Evolutionary conservation across 768 basidiomycete species (phyloP).

Genomic region (Suillus clintonianus): DNA sequence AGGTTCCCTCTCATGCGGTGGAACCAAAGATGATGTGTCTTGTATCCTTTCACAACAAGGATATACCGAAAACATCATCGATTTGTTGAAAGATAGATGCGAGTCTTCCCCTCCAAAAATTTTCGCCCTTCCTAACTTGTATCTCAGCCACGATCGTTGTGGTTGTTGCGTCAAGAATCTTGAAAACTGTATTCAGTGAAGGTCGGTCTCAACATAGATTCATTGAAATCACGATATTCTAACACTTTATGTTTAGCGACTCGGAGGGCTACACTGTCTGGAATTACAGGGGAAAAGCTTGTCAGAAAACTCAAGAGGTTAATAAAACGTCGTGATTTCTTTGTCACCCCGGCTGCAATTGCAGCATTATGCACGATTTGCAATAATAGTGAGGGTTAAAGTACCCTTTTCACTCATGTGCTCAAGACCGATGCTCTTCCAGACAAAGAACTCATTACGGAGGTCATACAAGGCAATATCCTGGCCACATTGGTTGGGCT

Average conservation of each 20-base stretch:
- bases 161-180: constrained; percentile 23
- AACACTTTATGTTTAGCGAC: background rate
- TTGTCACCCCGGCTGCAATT: constrained; percentile 28
- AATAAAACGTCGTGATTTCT: constrained; percentile 24
- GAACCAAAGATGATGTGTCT: constrained; percentile 22
- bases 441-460: constrained; percentile 12
- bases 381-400: constrained; percentile 21
- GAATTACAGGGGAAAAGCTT: constrained; percentile 8
- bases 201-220: background rate
- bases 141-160: constrained; percentile 18
- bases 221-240: background rate
- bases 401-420: background rate
- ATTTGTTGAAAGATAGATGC: constrained; percentile 15
- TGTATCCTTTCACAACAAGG: background rate
- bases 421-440: constrained; percentile 1
- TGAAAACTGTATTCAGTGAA: constrained; percentile 17
- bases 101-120: background rate
- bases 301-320: constrained; percentile 21
- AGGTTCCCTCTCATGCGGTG: constrained; percentile 25
- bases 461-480: constrained; percentile 17
- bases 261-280: constrained; percentile 7
- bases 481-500: constrained; percentile 19
- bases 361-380: constrained; percentile 26
- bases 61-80: background rate
- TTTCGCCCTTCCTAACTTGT: constrained; percentile 9